These are phyloP conservation scores for Cystobasidium sp. DNA, from an alignment of 1,284 basidiomycete species.

Conservation along the genomic window DNA sequence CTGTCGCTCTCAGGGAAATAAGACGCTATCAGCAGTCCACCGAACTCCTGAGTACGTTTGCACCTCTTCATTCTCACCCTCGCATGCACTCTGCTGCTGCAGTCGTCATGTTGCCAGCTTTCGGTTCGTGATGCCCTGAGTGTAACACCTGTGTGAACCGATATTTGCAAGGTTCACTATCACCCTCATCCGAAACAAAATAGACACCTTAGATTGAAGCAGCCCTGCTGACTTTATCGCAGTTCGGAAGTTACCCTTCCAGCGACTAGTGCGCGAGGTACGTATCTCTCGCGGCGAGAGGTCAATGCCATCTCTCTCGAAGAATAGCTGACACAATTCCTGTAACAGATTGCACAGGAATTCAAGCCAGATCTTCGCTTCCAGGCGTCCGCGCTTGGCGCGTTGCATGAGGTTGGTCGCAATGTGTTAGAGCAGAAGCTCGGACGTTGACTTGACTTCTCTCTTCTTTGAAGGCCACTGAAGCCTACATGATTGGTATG, in stretches of 20 bases:
- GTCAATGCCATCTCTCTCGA: neutral
- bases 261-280: constrained; percentile 41
- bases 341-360: constrained; percentile 21
- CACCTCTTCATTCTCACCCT: neutral
- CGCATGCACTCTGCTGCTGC: neutral
- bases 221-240: neutral
- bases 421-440: neutral
- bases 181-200: neutral
- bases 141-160: too few species aligned
- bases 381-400: constrained; percentile 30
- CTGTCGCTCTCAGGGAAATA: constrained; percentile 54
- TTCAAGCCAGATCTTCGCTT: constrained; percentile 24
- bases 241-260: constrained; percentile 72
- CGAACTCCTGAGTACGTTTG: constrained; percentile 69
- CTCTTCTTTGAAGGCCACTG: constrained; percentile 1
- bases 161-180: neutral
- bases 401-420: constrained; percentile 28
- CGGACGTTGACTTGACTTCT: neutral
- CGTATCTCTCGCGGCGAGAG: neutral
- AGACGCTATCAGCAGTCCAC: constrained; percentile 64
- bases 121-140: neutral
- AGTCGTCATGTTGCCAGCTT: neutral
- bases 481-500: constrained; percentile 30
- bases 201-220: too few species aligned
- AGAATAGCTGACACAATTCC: neutral